A percentile compares a stretch with the other conserved stretches of the same genome.
phyloP scores from a whole-genome alignment of 495 filamentous ascomycete species.

The Talaromyces nanjingensis region DNA sequence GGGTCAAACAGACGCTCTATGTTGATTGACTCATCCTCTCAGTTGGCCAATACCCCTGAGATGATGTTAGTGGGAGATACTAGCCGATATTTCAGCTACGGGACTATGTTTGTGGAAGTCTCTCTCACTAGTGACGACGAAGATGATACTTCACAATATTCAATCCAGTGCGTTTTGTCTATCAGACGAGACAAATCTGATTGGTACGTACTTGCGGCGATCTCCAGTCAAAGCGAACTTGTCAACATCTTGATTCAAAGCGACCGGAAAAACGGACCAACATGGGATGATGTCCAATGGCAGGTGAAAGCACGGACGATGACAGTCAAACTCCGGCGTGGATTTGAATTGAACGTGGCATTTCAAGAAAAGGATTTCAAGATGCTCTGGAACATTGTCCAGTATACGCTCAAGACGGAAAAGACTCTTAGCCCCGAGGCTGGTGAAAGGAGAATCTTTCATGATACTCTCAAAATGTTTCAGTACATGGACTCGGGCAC shows the following conservation, averaged over 20 bases:
- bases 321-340: slow-evolving; percentile 58
- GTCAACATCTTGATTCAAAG: slow-evolving; percentile 68
- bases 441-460: slow-evolving; percentile 60
- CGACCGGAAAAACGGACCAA: slow-evolving; percentile 57
- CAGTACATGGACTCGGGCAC: slow-evolving; percentile 68
- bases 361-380: slow-evolving; percentile 69
- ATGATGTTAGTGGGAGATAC: slow-evolving; percentile 71
- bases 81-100: slow-evolving; percentile 61
- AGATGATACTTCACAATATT: slow-evolving; percentile 50
- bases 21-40: slow-evolving; percentile 28
- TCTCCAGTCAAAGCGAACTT: slow-evolving; percentile 69
- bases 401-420: slow-evolving; percentile 69
- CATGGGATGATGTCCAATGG: slow-evolving; percentile 78
- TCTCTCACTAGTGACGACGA: slow-evolving; percentile 56
- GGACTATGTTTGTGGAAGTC: slow-evolving; percentile 62
- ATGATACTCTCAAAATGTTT: slow-evolving; percentile 57
- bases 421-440: slow-evolving; percentile 54
- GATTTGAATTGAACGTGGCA: slow-evolving; percentile 59
- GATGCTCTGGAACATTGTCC: slow-evolving; percentile 70
- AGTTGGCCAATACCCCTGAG: slow-evolving; percentile 46
- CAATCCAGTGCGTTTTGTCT: slow-evolving; percentile 65
- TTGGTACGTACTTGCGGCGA: slow-evolving; percentile 56
- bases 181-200: slow-evolving; percentile 62
- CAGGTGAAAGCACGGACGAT: slow-evolving; percentile 53
- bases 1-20: slow-evolving; percentile 48